A percentile compares a stretch with the other conserved stretches of the same genome.
Evolutionary conservation across 176 grass and related monocot species (phyloP).

Genomic region (Pontederia crassipes): DNA sequence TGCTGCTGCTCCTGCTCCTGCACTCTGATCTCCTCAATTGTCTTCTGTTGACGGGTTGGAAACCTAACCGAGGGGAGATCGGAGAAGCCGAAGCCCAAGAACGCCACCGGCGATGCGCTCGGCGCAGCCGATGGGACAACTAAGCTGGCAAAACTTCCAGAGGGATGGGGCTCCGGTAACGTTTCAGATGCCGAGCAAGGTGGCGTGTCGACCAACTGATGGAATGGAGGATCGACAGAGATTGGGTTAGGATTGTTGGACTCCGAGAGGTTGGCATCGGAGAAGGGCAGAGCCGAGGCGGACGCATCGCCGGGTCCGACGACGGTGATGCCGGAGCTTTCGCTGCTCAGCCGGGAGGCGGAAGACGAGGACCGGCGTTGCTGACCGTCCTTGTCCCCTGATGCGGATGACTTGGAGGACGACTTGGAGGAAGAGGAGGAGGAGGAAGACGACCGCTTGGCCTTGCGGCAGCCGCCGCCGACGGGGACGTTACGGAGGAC

Average conservation of each 20-base stretch:
- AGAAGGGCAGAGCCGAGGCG: background rate
- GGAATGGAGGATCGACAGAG: background rate
- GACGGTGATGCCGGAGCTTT: conserved; percentile 8
- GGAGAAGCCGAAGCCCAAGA: conserved; percentile 12
- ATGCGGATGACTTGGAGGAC: background rate
- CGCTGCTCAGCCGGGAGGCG: conserved; percentile 3
- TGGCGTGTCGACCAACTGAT: background rate
- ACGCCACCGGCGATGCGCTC: background rate
- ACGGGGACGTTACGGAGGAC: conserved; percentile 41
- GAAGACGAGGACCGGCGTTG: background rate
- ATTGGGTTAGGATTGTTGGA: background rate
- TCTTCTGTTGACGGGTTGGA: background rate
- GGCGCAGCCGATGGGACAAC: background rate
- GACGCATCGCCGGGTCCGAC: background rate
- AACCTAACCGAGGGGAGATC: conserved; percentile 1
- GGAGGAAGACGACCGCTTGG: conserved; percentile 9
- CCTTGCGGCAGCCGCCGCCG: conserved; percentile 30
- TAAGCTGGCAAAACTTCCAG: no score
- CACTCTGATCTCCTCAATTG: background rate
- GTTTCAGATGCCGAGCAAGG: background rate
- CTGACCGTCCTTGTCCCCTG: background rate
- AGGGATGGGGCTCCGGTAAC: background rate
- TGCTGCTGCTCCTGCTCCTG: no score
- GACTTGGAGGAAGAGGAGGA: conserved; percentile 14
- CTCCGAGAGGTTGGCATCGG: background rate